Percentiles rank a stretch among this genome's conserved stretches.
phyloP scores from a whole-genome alignment of 306 rosid genomes.

The Betula pendula region DNA sequence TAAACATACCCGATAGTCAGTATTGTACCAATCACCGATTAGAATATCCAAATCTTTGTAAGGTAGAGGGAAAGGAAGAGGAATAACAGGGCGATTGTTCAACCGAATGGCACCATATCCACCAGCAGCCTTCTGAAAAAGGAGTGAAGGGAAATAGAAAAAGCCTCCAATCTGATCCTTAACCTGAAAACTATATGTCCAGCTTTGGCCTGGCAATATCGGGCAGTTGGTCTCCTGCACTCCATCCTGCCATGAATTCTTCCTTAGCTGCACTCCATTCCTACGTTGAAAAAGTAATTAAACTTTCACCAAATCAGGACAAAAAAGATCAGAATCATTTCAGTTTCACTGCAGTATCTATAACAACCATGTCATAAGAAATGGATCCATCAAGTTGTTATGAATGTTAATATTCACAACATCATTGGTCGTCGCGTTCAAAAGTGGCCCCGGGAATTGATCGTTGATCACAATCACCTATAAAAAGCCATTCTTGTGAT shows the following conservation, averaged over 20 bases:
- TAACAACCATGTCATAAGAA: constrained; percentile 17
- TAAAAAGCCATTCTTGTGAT: background rate
- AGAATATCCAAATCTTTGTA: constrained; percentile 3
- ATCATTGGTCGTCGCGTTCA: constrained; percentile 2
- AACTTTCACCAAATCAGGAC: background rate
- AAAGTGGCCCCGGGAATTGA: constrained; percentile 8
- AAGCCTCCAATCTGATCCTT: constrained; percentile 12
- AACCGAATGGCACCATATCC: constrained; percentile 8
- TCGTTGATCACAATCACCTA: constrained; percentile 14
- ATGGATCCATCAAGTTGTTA: constrained; percentile 10
- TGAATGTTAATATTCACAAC: background rate
- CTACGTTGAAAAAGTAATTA: background rate
- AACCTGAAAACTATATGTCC: background rate
- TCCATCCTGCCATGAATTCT: constrained; percentile 24
- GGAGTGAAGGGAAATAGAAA: constrained; percentile 16
- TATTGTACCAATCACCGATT: constrained; percentile 6
- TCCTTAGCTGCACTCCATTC: constrained; percentile 17
- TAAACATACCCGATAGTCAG: background rate
- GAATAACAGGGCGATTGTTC: background rate
- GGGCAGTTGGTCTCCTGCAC: constrained; percentile 19
- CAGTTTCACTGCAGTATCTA: background rate
- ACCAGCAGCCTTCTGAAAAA: constrained; percentile 1
- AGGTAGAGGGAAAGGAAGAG: constrained; percentile 9
- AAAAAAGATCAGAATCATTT: background rate
- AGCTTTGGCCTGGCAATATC: constrained; percentile 13